These are phyloP conservation scores for Fusarium sublunatum DNA, from an alignment of 2,329 filamentous ascomycete species.

Conservation along the genomic window DNA sequence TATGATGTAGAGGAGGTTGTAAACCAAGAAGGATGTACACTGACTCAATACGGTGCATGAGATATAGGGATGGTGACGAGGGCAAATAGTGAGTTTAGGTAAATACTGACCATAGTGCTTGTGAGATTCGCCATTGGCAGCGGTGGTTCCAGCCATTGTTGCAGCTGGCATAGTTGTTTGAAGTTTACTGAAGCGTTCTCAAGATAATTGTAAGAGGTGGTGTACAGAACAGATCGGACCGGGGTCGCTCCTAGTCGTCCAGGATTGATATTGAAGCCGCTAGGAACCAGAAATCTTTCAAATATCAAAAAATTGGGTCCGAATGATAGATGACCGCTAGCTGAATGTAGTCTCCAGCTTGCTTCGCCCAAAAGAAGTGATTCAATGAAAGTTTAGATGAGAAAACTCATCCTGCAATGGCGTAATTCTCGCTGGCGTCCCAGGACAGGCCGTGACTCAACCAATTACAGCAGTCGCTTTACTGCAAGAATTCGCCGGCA, in stretches of 20 bases:
- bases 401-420: slow-evolving; percentile 43
- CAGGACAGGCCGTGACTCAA: slow-evolving; percentile 38
- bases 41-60: background rate
- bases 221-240: slow-evolving; percentile 26
- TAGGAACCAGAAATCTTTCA: slow-evolving; percentile 11
- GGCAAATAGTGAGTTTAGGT: background rate
- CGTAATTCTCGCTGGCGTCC: slow-evolving; percentile 44
- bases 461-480: slow-evolving; percentile 38
- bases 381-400: slow-evolving; percentile 31
- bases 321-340: slow-evolving; percentile 21
- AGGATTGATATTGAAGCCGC: slow-evolving; percentile 24
- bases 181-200: slow-evolving; percentile 6
- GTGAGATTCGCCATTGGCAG: slow-evolving; percentile 31
- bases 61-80: background rate
- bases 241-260: slow-evolving; percentile 16
- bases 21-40: background rate
- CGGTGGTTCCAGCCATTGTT: slow-evolving; percentile 43
- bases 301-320: slow-evolving; percentile 31
- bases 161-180: slow-evolving; percentile 26
- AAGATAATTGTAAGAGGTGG: slow-evolving; percentile 16
- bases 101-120: slow-evolving; percentile 50
- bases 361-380: slow-evolving; percentile 33
- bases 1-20: slow-evolving; percentile 1
- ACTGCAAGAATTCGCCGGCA: slow-evolving; percentile 34
- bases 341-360: slow-evolving; percentile 20